Evolutionary conservation across 2,329 filamentous ascomycete species (phyloP), one percentile per base, ranked within the genome.

Genomic region (Polychaeton citri): DNA sequence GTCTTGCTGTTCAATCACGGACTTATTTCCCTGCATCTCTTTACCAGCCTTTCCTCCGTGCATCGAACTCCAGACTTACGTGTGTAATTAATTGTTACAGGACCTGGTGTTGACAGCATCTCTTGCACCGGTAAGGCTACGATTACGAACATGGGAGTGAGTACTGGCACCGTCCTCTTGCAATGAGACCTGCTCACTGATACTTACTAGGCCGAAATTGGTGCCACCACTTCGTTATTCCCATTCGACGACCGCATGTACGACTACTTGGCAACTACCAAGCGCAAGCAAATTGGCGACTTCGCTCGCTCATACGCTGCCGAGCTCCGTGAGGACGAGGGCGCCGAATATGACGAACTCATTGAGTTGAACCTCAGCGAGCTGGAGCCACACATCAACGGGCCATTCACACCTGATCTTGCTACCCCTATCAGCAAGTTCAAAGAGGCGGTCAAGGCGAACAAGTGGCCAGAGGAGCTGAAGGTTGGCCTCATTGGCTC

Each of bases 181-280:
- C n/a, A n/a, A n/a, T n/a, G n/a, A n/a, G n/a, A n/a, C n/a, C n/a
- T 31, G 47, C 34, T 6, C 26, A 26, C 16, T 33, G 38, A 47
- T n/a, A n/a, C n/a, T n/a, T n/a, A 46, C 38, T 45, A 67, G 55
- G 76, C 79, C 49, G 77, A 82, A 53, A 81, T 82, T 46, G 81
- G 81, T 54, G 81, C 87, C 40, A 96, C 88, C 15, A 95, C 88
- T 37, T 92, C 86, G 12, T 57, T 96, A 31, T 98, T 98, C 80
- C 86, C 87, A 50, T 98, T 93, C 78, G 94, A 92, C 69, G 83
- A 95, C 63, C 77, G 82, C 58, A 94, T 94, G 87, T 83, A 94
- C 71, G 82, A 95, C 59, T 98, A 96, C 69, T 76, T 98, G 30
- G 69, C 69, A 31, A 84, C 86, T 30, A 98, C 90, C 51, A 95